Percentiles rank a stretch among this genome's conserved stretches.
phyloP scores from a whole-genome alignment of 2,329 filamentous ascomycete genomes.

The Ophiosphaerella korrae region DNA sequence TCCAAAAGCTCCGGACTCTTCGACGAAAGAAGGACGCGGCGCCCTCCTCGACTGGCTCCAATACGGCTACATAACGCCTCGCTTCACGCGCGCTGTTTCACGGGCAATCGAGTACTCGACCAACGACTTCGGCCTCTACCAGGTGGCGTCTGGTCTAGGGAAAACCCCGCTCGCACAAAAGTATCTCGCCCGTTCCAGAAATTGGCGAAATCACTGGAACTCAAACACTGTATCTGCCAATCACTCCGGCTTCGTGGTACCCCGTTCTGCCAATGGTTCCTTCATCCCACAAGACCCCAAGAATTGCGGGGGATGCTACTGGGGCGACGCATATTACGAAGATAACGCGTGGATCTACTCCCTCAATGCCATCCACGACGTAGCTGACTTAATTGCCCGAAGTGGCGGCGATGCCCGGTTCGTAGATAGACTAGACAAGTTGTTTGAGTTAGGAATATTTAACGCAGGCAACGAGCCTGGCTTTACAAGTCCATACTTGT shows the following conservation, averaged over 20 bases:
- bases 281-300: conserved; percentile 59
- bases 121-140: conserved; percentile 71
- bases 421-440: conserved; percentile 62
- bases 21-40: conserved; percentile 48
- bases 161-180: conserved; percentile 58
- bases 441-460: conserved; percentile 64
- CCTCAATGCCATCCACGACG: conserved; percentile 72
- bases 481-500: conserved; percentile 71
- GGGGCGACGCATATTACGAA: conserved; percentile 66
- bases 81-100: conserved; percentile 65
- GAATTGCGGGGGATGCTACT: conserved; percentile 68
- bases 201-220: conserved; percentile 78
- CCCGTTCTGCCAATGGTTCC: conserved; percentile 56
- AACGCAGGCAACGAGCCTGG: conserved; percentile 71
- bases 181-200: conserved; percentile 67
- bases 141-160: conserved; percentile 65
- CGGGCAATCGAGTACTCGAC: conserved; percentile 70
- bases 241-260: conserved; percentile 70
- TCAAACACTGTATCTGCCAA: conserved; percentile 60
- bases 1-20: conserved; percentile 60
- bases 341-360: conserved; percentile 69
- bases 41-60: conserved; percentile 62
- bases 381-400: conserved; percentile 59
- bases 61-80: conserved; percentile 68
- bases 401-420: conserved; percentile 63